phyloP scores from a whole-genome alignment of 495 filamentous ascomycete species.

The Durotheca rogersii region DNA sequence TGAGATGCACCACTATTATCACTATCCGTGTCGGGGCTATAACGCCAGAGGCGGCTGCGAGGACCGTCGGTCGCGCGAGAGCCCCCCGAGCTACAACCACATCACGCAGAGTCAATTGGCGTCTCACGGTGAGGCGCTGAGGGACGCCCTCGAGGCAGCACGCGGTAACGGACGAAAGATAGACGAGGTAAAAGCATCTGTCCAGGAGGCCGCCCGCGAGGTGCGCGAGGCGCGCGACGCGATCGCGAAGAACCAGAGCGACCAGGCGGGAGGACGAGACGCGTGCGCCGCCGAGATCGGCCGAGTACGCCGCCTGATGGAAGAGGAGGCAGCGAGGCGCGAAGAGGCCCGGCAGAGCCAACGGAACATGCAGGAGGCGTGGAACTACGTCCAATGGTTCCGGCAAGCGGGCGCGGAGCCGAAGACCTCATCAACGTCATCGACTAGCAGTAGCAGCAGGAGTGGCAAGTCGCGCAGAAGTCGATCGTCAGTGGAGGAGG shows the following conservation, averaged over 20 bases:
- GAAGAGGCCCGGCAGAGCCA: constrained; percentile 24
- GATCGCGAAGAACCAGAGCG: constrained; percentile 24
- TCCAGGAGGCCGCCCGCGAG: constrained; percentile 19
- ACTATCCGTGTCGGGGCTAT: constrained; percentile 6
- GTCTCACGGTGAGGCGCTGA: constrained; percentile 7
- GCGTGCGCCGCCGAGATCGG: constrained; percentile 30
- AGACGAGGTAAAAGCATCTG: constrained; percentile 18
- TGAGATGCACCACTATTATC: background rate
- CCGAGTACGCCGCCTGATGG: constrained; percentile 22
- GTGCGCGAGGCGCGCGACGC: constrained; percentile 22
- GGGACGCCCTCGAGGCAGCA: constrained; percentile 1
- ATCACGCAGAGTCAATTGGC: constrained; percentile 17
- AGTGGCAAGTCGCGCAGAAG: constrained; percentile 4
- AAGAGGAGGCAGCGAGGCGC: constrained; percentile 29
- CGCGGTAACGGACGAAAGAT: constrained; percentile 24
- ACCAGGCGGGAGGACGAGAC: constrained; percentile 22
- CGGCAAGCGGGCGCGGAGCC: constrained; percentile 20
- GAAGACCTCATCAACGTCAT: constrained; percentile 16
- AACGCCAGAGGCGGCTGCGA: constrained; percentile 8
- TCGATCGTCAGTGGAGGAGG: constrained; percentile 4
- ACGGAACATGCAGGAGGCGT: constrained; percentile 29
- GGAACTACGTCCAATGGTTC: constrained; percentile 22
- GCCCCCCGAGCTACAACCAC: constrained; percentile 14
- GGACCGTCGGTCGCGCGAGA: constrained; percentile 5
- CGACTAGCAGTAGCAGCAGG: constrained; percentile 9